These are phyloP conservation scores for Taphrina deformans DNA, from an alignment of 1,139 yeast genomes.

Conservation along the genomic window DNA sequence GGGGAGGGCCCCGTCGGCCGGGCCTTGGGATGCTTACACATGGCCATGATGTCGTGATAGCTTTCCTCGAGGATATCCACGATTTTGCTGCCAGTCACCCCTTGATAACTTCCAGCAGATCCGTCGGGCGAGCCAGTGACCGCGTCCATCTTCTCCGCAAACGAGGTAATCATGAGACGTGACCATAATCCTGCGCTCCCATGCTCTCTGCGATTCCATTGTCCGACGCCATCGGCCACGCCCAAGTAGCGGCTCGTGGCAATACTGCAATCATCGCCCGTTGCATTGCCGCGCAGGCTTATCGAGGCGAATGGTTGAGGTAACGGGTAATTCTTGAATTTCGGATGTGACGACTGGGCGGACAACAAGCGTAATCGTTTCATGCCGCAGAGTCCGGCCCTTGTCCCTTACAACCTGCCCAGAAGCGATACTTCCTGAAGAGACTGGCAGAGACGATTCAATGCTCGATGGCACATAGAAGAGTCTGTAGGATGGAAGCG, in stretches of 20 bases:
- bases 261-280: slow-evolving; percentile 28
- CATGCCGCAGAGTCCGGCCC: not conserved
- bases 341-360: slow-evolving; percentile 28
- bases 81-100: not conserved
- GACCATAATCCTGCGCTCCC: slow-evolving; percentile 38
- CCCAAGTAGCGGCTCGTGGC: slow-evolving; percentile 24
- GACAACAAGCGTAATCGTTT: slow-evolving; percentile 19
- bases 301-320: slow-evolving; percentile 27
- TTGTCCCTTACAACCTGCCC: too few relatives aligned
- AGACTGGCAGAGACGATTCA: too few relatives aligned
- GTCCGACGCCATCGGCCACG: slow-evolving; percentile 39
- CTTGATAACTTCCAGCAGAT: not conserved
- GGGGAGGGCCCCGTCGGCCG: slow-evolving; percentile 30
- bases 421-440: too few relatives aligned
- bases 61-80: slow-evolving; percentile 23
- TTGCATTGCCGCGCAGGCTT: slow-evolving; percentile 24
- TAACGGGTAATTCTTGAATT: slow-evolving; percentile 30
- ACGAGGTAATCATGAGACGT: slow-evolving; percentile 30
- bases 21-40: slow-evolving; percentile 28
- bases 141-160: slow-evolving; percentile 23
- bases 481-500: too few relatives aligned
- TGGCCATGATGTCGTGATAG: slow-evolving; percentile 29
- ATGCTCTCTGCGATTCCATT: slow-evolving; percentile 37
- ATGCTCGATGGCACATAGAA: too few relatives aligned
- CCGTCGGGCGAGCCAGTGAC: not conserved